phyloP scores from a whole-genome alignment of 352 stramenopile genomes.

The Phytophthora agathidicida region DNA sequence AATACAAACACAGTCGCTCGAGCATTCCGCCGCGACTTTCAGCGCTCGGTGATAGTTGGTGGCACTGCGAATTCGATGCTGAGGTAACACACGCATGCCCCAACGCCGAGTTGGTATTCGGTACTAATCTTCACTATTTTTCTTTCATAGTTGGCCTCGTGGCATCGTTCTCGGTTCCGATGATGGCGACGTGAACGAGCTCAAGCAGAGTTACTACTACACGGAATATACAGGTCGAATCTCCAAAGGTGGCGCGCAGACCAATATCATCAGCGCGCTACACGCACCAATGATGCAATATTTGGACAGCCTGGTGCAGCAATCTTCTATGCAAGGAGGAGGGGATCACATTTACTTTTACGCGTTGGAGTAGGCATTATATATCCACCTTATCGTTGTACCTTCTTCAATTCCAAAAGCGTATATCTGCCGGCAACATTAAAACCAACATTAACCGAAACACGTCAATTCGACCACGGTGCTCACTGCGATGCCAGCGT shows the following conservation, averaged over 20 bases:
- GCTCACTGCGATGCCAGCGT: slow-evolving; percentile 3
- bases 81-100: slow-evolving; percentile 42
- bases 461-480: not conserved
- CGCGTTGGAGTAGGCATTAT: slow-evolving; percentile 38
- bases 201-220: slow-evolving; percentile 51
- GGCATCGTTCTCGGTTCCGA: slow-evolving; percentile 48
- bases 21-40: slow-evolving; percentile 47
- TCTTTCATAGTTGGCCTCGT: slow-evolving; percentile 59
- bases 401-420: too few species aligned
- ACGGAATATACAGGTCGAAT: slow-evolving; percentile 75
- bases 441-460: too few species aligned
- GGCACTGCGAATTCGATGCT: slow-evolving; percentile 56
- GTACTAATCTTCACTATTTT: not conserved
- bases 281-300: slow-evolving; percentile 53
- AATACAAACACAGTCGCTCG: slow-evolving; percentile 69
- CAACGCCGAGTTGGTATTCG: not conserved
- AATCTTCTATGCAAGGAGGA: slow-evolving; percentile 24
- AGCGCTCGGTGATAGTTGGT: slow-evolving; percentile 56
- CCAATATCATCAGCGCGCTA: slow-evolving; percentile 55
- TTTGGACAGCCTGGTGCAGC: slow-evolving; percentile 60
- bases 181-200: slow-evolving; percentile 39
- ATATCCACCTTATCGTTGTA: too few species aligned
- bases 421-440: too few species aligned
- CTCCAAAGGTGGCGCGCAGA: slow-evolving; percentile 28
- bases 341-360: slow-evolving; percentile 34